Evolutionary conservation across 768 basidiomycete genomes (phyloP), one percentile per base, ranked within the genome.

Genomic region (Podaxis sp.): DNA sequence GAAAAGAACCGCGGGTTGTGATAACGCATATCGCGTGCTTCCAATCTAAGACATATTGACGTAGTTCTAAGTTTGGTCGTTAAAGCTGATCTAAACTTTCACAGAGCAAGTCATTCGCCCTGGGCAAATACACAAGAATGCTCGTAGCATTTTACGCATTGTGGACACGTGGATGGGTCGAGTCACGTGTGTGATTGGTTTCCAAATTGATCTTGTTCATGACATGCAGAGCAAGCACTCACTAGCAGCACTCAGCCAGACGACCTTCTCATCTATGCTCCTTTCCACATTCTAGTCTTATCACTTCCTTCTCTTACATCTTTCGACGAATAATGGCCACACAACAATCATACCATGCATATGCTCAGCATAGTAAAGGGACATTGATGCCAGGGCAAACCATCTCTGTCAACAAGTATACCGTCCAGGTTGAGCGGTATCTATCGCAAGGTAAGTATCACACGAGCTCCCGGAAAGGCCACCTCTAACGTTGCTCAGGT

Each of bases 381-480:
- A 89, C 90, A 1, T 79, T 92, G 14, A 73, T 83, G 40, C 83
- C 89, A 4, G 97, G 97, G 3, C 94, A 97, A 72, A 83, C 88
- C 51, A 92, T 99, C 67, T 77, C 86, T 4, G 93, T 99, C 61
- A 93, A 93, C 76, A 91, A 92, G 68, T 89, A 90, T 74, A 85
- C 80, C 18, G 95, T 99, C 57, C 87, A 90, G 68, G 92, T 99
- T 48, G 95, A 98, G 71, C 85, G 89, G 70, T 98, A 97, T 79
- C 84, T 99, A 54, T 91, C 90, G 46, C 96, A 99, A 87, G 97
- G 95, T 89, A 67, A 63, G 78, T 71, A 42, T 57, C 27, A 47
- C 25, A 51, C 40, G 44, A 42, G 40, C 64, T 65, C 50, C 62
- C 55, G 42, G 42, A 35, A 48, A 13, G 37, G 51, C 38, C 28